Evolutionary conservation across 164 flowering plant species (phyloP).

Genomic region (Chimonanthus salicifolius): DNA sequence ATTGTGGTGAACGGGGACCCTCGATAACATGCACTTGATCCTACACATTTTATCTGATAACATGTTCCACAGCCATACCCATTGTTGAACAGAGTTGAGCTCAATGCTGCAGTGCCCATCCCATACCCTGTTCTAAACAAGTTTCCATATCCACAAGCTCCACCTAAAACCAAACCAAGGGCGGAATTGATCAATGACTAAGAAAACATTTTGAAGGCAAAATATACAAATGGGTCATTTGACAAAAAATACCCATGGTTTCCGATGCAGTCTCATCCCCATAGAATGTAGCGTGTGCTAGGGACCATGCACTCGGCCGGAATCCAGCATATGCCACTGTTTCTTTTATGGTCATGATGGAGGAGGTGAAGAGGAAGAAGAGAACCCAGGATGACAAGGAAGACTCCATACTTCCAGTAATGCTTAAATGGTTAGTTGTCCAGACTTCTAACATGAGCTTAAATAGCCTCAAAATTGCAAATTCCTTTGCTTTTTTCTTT

Average conservation of each 20-base stretch:
- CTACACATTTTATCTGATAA: conserved; percentile 55
- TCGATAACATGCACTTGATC: conserved; percentile 34
- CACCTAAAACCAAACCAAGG: conserved; percentile 40
- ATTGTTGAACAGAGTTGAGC: conserved; percentile 64
- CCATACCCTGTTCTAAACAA: conserved; percentile 64
- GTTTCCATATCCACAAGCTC: conserved; percentile 97
- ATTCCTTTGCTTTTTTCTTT: too few relatives aligned
- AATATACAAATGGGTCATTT: not conserved
- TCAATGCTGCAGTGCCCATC: conserved; percentile 70
- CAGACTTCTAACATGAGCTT: not conserved
- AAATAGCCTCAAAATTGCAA: too few relatives aligned
- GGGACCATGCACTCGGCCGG: conserved; percentile 43
- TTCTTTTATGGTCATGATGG: conserved; percentile 9
- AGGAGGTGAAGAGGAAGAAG: conserved; percentile 15
- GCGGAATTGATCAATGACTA: not conserved
- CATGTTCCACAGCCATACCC: conserved; percentile 83
- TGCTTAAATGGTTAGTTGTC: not conserved
- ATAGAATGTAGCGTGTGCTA: conserved; percentile 87
- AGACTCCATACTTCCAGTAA: conserved; percentile 8
- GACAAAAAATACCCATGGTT: conserved; percentile 54
- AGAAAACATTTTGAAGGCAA: not conserved
- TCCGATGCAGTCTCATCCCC: conserved; percentile 79
- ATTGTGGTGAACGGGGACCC: conserved; percentile 41
- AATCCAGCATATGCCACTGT: conserved; percentile 12
- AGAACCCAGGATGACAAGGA: conserved; percentile 21